phyloP scores from a whole-genome alignment of 441 rosid species.

The Populus hybrid region DNA sequence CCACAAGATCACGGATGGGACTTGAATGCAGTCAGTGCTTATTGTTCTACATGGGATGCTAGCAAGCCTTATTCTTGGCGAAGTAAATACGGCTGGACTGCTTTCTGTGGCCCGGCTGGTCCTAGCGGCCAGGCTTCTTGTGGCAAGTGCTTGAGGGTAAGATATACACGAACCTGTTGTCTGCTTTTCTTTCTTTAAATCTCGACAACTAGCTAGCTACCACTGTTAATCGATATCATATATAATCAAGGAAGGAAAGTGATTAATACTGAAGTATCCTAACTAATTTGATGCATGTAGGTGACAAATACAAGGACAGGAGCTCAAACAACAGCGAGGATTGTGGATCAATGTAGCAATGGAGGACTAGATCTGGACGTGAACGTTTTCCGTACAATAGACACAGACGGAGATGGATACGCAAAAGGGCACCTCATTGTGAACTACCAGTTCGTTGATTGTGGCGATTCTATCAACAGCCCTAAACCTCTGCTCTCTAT shows the following conservation, averaged over 20 bases:
- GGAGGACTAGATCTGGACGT: conserved; percentile 65
- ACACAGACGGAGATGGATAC: conserved; percentile 49
- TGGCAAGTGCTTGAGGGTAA: conserved; percentile 36
- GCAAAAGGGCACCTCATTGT: conserved; percentile 56
- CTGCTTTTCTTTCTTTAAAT: background rate
- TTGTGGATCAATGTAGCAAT: conserved; percentile 62
- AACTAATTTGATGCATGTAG: conserved; percentile 19
- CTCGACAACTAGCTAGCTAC: background rate
- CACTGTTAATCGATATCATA: too few relatives aligned
- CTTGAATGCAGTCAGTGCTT: conserved; percentile 26
- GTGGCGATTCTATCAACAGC: conserved; percentile 29
- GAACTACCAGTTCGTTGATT: conserved; percentile 51
- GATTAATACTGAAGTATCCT: background rate
- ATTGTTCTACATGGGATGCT: conserved; percentile 40
- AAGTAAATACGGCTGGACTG: conserved; percentile 34
- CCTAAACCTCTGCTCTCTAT: background rate
- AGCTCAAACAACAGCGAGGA: conserved; percentile 45
- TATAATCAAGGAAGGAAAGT: background rate
- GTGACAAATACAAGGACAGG: conserved; percentile 51
- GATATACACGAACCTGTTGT: background rate
- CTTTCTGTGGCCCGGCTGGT: conserved; percentile 33
- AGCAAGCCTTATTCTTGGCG: conserved; percentile 34
- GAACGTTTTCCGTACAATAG: conserved; percentile 36
- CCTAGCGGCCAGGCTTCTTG: conserved; percentile 27
- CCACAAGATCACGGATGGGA: conserved; percentile 31